Evolutionary conservation across 495 filamentous ascomycete species (phyloP), one percentile per base, ranked within the genome.

Genomic region (Hypoxylon lenormandii): DNA sequence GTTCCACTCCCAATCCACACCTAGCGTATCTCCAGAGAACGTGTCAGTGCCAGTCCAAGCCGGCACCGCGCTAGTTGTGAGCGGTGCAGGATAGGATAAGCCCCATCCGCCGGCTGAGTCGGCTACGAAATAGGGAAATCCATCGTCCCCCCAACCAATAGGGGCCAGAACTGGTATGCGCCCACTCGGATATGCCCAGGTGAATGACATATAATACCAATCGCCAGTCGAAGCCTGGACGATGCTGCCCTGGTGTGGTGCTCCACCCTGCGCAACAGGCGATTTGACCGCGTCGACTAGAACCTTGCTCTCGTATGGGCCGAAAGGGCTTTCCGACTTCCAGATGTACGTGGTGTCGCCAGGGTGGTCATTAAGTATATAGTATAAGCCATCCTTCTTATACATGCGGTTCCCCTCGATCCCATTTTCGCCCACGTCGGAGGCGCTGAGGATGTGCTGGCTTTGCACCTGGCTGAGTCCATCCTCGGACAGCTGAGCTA

Each of bases 151-250:
- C 80, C 81, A 88, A 16, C 67, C 76, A 15, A 88, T 45, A 0
- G 86, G 85, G 7, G 86, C 86, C 3, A 87, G 67, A 7, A 88
- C 84, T 0, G 86, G 87, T 11, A 88, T 80, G n/a, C 86, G 79
- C 0, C 86, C 87, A 4, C 74, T 77, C 0, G 86, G 85, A 48
- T 85, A 88, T 0, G 78, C 76, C 70, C 84, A 84, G 46, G 82
- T 76, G 66, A 88, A 89, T 0, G 82, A 80, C 65, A 86, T 82
- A 52, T 85, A 89, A 66, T 84, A 88, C 85, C 86, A 89, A 23
- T 82, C 76, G 1, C 82, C 82, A 21, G 78, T 72, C 7, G 79
- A 77, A 0, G 84, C 84, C 36, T 85, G 72, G 1, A 89, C 81
- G 13, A 89, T 74, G 22, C 84, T 83, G 10, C 86, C 87, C 70